Percentiles rank a stretch among this genome's conserved stretches.
phyloP scores from a whole-genome alignment of 2,329 filamentous ascomycete species.

The Curvularia spicifera region DNA sequence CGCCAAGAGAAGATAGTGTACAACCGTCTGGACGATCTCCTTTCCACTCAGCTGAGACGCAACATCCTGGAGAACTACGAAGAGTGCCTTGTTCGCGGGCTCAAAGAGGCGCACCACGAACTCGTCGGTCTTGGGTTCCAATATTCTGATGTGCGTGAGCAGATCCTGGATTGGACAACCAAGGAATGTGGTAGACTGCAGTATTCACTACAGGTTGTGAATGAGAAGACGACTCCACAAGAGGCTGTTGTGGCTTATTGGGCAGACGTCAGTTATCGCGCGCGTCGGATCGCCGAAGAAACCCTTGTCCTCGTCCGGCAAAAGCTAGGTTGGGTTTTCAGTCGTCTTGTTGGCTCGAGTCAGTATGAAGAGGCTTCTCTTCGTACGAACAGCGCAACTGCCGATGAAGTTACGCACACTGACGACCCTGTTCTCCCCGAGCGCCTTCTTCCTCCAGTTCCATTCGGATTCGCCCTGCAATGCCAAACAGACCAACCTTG shows the following conservation, averaged over 20 bases:
- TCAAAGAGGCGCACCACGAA: slow-evolving; percentile 17
- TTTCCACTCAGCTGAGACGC: slow-evolving; percentile 13
- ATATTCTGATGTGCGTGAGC: slow-evolving; percentile 23
- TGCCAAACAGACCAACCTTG: slow-evolving; percentile 17
- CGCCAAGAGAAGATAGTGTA: slow-evolving; percentile 15
- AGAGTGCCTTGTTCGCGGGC: slow-evolving; percentile 35
- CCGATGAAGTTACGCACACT: not conserved
- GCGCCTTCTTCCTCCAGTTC: slow-evolving; percentile 5
- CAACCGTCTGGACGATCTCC: slow-evolving; percentile 15
- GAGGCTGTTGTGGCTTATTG: slow-evolving; percentile 13
- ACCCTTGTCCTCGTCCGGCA: slow-evolving; percentile 2
- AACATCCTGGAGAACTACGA: slow-evolving; percentile 31
- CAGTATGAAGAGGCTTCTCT: not conserved
- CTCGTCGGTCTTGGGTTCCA: slow-evolving; percentile 20
- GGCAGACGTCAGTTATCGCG: slow-evolving; percentile 3
- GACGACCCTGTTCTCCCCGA: not conserved
- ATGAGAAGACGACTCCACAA: slow-evolving; percentile 7
- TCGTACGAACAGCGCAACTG: not conserved
- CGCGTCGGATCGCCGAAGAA: slow-evolving; percentile 2
- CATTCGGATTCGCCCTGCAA: slow-evolving; percentile 20
- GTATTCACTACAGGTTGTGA: slow-evolving; percentile 23
- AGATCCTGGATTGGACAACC: slow-evolving; percentile 31
- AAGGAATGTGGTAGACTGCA: slow-evolving; percentile 31
- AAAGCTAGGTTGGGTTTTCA: slow-evolving; percentile 2
- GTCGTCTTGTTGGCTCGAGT: not conserved